Base-by-base conservation (phyloP, 768 basidiomycete species). In the Cyclocybe cylindracea region DNA sequence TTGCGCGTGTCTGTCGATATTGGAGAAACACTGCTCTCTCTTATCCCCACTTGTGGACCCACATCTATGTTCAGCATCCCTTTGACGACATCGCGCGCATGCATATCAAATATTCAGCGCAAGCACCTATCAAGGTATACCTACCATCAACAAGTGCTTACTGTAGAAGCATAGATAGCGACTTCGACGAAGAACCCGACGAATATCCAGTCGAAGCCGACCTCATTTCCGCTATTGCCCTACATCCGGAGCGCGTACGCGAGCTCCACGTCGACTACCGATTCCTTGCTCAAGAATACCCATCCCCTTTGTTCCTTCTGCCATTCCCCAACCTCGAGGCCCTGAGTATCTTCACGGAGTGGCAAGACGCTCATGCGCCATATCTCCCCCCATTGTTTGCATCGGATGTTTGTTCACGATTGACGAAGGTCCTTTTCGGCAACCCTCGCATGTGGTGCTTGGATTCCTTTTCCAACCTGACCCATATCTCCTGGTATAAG, bases 271-370 rank as follows among this genome's bases (percentile, higher is more conserved):
- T 48, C 10, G n/a, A 16, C 38, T 33, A 10, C 24, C 32, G 24
- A 48, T 7, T 10, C 19, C 24, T 6, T 48, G 10, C 10, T 10
- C 33, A 32, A 24, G 13, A 31, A 31, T 11, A 7, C n/a, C 10
- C 2, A 10, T 41, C 11, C 24, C 14, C n/a, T 39, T 39, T 8
- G 24, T 24, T 24, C 24, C 24, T 24, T 24, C 24, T 24, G 24
- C 47, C 47, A 10, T 37, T 31, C 4, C 47, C 47, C 29, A 48
- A 39, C 10, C 47, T 48, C 38, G 39, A 48, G 19, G 8, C n/a
- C n/a, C 11, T 48, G 38, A 6, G 19, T 31, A 18, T 41, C 8
- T 13, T 41, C 2, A 19, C 32, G 13, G 13, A 14, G 9, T 48
- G 47, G 47, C 13, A 5, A n/a, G 4, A 38, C 7, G 5, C 14